A percentile compares a stretch with the other conserved stretches of the same genome.
phyloP scores from a whole-genome alignment of 768 basidiomycete species.

The Holtermannia corniformis region DNA sequence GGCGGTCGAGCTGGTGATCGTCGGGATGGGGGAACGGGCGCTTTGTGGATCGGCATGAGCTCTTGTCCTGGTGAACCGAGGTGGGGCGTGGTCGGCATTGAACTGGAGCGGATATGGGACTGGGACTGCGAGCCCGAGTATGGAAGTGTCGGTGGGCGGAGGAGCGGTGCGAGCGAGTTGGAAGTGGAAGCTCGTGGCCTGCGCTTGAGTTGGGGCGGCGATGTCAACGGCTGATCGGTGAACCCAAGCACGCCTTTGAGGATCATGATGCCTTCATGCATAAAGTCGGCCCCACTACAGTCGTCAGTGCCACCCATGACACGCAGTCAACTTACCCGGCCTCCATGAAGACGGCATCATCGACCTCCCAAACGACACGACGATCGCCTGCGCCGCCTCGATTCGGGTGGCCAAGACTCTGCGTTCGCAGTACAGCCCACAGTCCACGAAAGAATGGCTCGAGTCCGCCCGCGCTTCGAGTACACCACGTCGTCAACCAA shows the following conservation, averaged over 20 bases:
- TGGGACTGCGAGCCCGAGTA: neutral
- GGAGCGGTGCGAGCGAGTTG: neutral
- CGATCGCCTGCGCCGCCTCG: constrained; percentile 68
- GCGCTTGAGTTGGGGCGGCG: constrained; percentile 28
- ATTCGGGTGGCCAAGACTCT: constrained; percentile 60
- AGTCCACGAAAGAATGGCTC: constrained; percentile 71
- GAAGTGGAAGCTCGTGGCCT: constrained; percentile 1
- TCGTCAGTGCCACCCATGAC: constrained; percentile 15
- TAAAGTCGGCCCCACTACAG: constrained; percentile 78
- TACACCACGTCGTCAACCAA: constrained; percentile 75
- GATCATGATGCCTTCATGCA: constrained; percentile 79
- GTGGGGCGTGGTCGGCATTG: neutral
- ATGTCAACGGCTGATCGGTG: constrained; percentile 50
- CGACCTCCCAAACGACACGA: constrained; percentile 78
- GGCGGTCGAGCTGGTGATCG: too few species aligned
- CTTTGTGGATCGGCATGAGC: too few species aligned
- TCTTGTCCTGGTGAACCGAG: neutral
- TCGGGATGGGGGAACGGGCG: neutral
- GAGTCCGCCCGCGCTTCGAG: constrained; percentile 68
- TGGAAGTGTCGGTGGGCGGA: neutral
- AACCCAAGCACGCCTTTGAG: constrained; percentile 82
- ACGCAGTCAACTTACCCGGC: constrained; percentile 64
- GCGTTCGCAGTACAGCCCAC: constrained; percentile 72
- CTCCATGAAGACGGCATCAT: constrained; percentile 90
- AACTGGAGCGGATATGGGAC: neutral